Percentiles rank a stretch among this genome's conserved stretches.
These are phyloP conservation scores for Calonectria fujianensis DNA, from an alignment of 2,329 filamentous ascomycete species.

Conservation along the genomic window DNA sequence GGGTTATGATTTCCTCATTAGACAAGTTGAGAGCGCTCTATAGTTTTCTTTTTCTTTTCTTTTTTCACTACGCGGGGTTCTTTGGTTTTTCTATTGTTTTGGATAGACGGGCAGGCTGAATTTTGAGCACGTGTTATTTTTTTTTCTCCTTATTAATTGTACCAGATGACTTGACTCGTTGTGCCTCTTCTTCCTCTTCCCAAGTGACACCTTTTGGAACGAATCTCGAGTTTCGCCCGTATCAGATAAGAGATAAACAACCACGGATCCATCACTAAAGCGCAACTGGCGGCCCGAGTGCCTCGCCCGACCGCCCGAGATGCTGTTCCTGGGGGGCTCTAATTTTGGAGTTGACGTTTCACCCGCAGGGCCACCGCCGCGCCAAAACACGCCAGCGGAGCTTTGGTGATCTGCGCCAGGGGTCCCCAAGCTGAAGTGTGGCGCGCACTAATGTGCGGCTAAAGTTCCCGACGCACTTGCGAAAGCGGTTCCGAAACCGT, in stretches of 20 bases:
- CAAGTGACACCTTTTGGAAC: background rate
- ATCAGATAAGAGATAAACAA: background rate
- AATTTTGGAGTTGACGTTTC: background rate
- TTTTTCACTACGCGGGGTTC: background rate
- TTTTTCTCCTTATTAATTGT: background rate
- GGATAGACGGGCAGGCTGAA: background rate
- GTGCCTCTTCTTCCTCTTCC: background rate
- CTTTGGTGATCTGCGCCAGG: background rate
- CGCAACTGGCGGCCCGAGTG: background rate
- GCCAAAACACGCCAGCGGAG: background rate
- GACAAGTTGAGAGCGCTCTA: slow-evolving; percentile 35
- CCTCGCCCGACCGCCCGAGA: background rate
- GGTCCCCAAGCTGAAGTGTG: background rate
- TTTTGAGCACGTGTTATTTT: background rate
- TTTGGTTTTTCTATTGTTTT: background rate
- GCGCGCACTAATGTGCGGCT: background rate
- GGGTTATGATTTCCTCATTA: slow-evolving; percentile 46
- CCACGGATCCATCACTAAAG: background rate
- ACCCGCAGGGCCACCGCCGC: background rate
- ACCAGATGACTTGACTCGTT: background rate
- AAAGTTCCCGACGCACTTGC: background rate
- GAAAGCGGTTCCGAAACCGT: background rate
- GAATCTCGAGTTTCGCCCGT: background rate
- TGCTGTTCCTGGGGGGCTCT: background rate
- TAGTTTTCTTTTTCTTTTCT: background rate